Evolutionary conservation across 208 protist genomes (phyloP).

Genomic region (Endotrypanum monterogeii): DNA sequence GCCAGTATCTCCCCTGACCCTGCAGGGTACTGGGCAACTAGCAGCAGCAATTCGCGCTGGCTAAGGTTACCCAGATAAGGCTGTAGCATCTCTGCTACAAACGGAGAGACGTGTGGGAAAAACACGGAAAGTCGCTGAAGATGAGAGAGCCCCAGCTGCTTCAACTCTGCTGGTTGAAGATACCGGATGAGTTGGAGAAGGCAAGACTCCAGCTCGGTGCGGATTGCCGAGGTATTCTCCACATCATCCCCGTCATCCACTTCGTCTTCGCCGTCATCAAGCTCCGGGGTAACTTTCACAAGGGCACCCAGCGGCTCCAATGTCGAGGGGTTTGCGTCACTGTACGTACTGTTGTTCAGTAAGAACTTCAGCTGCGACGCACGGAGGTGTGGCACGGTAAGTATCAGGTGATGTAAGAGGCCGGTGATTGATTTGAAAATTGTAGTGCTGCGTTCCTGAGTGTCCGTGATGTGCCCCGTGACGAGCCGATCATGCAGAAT

Average conservation of each 20-base stretch:
- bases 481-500: slow-evolving; percentile 26
- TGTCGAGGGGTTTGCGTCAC: not conserved
- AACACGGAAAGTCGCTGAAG: slow-evolving; percentile 43
- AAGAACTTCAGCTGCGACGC: not conserved
- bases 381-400: not conserved
- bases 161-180: slow-evolving; percentile 35
- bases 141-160: slow-evolving; percentile 52
- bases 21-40: slow-evolving; percentile 53
- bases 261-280: not conserved
- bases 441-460: not conserved
- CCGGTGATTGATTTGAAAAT: not conserved
- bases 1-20: slow-evolving; percentile 36
- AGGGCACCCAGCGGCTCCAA: not conserved
- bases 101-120: slow-evolving; percentile 38
- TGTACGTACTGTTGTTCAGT: not conserved
- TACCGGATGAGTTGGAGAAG: slow-evolving; percentile 31
- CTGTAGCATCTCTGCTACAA: slow-evolving; percentile 35
- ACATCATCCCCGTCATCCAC: not conserved
- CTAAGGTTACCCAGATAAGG: slow-evolving; percentile 44
- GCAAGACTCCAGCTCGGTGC: slow-evolving; percentile 19
- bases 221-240: not conserved
- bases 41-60: slow-evolving; percentile 59
- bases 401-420: not conserved
- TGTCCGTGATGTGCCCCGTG: not conserved
- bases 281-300: not conserved